Percentiles rank a stretch among this genome's conserved stretches.
Evolutionary conservation across 805 yeast genomes (phyloP).

Genomic region (Grigorovia transvaalensis): DNA sequence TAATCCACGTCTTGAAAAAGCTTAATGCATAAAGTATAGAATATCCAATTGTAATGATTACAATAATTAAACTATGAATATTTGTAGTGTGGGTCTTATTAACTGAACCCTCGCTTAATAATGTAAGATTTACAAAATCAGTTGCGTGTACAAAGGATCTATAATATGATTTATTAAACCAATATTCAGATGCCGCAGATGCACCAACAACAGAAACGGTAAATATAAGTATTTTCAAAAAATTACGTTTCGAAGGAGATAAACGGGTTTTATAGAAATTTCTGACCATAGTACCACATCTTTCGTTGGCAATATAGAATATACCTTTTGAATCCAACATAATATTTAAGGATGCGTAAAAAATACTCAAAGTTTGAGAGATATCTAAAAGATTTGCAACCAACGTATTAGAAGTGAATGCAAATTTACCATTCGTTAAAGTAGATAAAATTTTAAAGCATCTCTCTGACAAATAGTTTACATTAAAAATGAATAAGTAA

Average conservation of each 20-base stretch:
- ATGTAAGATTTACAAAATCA: neutral
- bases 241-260: neutral
- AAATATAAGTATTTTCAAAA: neutral
- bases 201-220: neutral
- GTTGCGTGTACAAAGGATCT: neutral
- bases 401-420: neutral
- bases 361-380: neutral
- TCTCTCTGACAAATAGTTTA: neutral
- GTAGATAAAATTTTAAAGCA: neutral
- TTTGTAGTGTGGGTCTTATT: neutral
- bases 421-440: neutral
- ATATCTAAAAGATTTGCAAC: neutral
- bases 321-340: neutral
- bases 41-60: neutral
- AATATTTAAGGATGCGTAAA: neutral
- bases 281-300: neutral
- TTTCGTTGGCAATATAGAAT: neutral
- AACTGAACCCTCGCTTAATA: neutral
- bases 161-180: constrained; percentile 9
- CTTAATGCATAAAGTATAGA: neutral
- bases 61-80: neutral
- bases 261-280: neutral
- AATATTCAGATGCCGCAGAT: constrained; percentile 12
- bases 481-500: neutral
- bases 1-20: constrained; percentile 15